Conservation (phyloP, 345 rosid genomes). For the Citrus reticulata region DNA sequence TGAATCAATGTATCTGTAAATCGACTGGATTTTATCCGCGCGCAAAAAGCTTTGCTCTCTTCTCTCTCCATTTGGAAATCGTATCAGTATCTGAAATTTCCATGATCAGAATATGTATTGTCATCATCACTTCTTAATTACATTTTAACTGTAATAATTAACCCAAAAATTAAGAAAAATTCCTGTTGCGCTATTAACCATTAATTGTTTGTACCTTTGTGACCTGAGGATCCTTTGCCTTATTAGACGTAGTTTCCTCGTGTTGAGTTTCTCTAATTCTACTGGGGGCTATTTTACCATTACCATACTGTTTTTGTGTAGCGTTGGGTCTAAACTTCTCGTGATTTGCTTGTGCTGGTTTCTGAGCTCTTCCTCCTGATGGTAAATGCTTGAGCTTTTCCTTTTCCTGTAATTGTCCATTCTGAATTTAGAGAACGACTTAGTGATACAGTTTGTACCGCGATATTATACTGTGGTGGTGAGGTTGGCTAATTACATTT, state of each 20-base stretch:
- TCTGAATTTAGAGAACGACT: too few species aligned
- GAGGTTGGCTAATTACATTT: too few species aligned
- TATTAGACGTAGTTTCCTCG: constrained; percentile 9
- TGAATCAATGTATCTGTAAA: constrained; percentile 48
- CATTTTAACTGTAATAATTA: too few species aligned
- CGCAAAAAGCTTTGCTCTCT: constrained; percentile 47
- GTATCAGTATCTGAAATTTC: constrained; percentile 46
- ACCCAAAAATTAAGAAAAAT: background rate
- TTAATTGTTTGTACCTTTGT: constrained; percentile 33
- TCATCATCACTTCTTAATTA: too few species aligned
- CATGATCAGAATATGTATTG: background rate
- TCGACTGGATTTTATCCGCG: constrained; percentile 39
- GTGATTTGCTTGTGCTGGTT: constrained; percentile 19
- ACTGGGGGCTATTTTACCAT: constrained; percentile 18
- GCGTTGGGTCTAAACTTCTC: constrained; percentile 15
- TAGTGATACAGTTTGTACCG: too few species aligned
- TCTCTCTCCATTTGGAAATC: constrained; percentile 61
- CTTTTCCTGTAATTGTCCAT: constrained; percentile 31
- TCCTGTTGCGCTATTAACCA: background rate
- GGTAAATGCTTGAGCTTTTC: constrained; percentile 29
- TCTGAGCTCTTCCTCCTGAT: constrained; percentile 18
- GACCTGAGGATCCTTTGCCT: constrained; percentile 31
- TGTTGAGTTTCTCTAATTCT: constrained; percentile 11
- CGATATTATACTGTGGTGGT: too few species aligned
- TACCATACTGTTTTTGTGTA: constrained; percentile 21